phyloP scores from a whole-genome alignment of 441 rosid genomes.

The Erysimum cheiri region DNA sequence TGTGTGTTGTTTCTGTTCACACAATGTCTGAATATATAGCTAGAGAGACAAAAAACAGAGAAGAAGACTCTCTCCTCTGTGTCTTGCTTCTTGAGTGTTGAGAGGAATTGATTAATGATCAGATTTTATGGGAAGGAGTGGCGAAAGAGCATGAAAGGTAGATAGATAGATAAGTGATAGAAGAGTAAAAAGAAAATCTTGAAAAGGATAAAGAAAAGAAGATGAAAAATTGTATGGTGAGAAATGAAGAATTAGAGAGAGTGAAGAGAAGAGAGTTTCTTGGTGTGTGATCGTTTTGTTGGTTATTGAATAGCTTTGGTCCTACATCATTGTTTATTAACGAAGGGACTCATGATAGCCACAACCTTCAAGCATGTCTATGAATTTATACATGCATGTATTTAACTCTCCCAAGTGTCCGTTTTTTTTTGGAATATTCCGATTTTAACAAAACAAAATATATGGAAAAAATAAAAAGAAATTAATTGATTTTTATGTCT shows the following conservation, averaged over 20 bases:
- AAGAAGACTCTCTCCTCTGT: conserved; percentile 27
- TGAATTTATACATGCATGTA: conserved; percentile 10
- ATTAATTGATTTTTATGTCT: neutral
- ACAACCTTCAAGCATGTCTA: conserved; percentile 20
- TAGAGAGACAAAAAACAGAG: conserved; percentile 32
- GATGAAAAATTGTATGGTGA: conserved; percentile 40
- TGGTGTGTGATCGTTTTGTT: conserved; percentile 47
- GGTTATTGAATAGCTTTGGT: conserved; percentile 43
- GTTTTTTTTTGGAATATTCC: conserved; percentile 3
- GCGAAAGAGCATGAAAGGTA: conserved; percentile 43
- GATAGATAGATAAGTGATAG: conserved; percentile 27
- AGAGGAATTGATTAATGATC: conserved; percentile 13
- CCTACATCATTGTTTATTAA: conserved; percentile 38
- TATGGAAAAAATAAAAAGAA: neutral
- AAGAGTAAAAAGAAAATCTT: conserved; percentile 26
- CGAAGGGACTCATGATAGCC: conserved; percentile 23
- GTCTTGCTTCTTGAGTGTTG: conserved; percentile 39
- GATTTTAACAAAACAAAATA: neutral
- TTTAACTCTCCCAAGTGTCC: too few species aligned
- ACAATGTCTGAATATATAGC: conserved; percentile 37
- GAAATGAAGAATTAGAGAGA: conserved; percentile 36
- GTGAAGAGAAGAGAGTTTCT: conserved; percentile 37
- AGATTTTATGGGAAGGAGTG: conserved; percentile 34
- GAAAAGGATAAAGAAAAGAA: conserved; percentile 14
- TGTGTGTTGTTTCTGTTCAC: conserved; percentile 11